Percentiles rank a stretch among this genome's conserved stretches.
Conservation (phyloP, 2,329 filamentous ascomycete species). For the Colletotrichum camelliae region DNA sequence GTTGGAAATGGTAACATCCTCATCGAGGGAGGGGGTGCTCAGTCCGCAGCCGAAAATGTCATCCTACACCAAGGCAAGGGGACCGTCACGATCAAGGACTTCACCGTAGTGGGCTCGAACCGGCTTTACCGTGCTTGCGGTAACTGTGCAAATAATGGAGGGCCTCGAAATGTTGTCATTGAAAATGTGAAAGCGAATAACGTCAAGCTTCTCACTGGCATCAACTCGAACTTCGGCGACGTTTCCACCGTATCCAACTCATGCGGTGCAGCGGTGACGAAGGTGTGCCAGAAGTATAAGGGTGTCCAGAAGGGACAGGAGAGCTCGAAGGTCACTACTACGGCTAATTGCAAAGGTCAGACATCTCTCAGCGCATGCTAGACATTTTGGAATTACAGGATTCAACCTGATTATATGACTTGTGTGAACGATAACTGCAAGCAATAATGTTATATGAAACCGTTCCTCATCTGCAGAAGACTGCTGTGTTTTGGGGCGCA, state of each 20-base stretch:
- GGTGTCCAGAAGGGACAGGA: conserved; percentile 7
- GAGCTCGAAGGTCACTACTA: conserved; percentile 9
- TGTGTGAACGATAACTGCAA: neutral
- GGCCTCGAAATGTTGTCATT: neutral
- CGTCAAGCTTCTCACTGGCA: conserved; percentile 39
- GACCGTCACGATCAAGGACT: conserved; percentile 32
- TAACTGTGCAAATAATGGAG: conserved; percentile 38
- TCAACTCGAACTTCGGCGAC: conserved; percentile 42
- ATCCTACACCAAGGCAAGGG: conserved; percentile 36
- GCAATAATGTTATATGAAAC: neutral
- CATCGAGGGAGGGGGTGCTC: conserved; percentile 36
- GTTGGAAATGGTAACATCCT: neutral
- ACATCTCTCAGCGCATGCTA: neutral
- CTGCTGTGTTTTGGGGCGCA: neutral
- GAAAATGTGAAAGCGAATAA: neutral
- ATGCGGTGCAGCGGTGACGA: neutral
- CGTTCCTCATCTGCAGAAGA: neutral
- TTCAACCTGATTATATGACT: neutral
- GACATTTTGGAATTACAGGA: neutral
- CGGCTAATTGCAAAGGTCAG: conserved; percentile 10
- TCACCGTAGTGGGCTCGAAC: conserved; percentile 42
- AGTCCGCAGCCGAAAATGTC: conserved; percentile 33
- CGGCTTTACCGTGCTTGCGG: conserved; percentile 49
- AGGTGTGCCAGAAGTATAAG: conserved; percentile 19
- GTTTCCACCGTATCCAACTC: conserved; percentile 21